Conservation (phyloP, 1,139 yeast species). For the Pichia sp. region DNA sequence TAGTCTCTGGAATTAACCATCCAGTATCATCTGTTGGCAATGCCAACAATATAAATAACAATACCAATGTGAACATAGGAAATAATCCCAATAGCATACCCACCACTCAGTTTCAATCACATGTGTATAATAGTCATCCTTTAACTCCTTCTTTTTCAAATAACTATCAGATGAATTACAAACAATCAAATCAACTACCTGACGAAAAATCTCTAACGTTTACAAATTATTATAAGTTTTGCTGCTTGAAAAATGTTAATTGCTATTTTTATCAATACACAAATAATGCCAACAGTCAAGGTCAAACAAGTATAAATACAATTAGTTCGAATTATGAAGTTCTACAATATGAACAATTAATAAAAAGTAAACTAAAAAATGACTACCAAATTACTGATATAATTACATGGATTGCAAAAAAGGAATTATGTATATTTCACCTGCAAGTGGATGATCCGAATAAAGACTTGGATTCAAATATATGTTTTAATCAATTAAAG, state of each 20-base stretch:
- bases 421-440: slow-evolving; percentile 28
- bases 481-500: slow-evolving; percentile 26
- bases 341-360: slow-evolving; percentile 23
- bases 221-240: slow-evolving; percentile 27
- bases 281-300: neutral
- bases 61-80: neutral
- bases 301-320: neutral
- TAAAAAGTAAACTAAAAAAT: slow-evolving; percentile 21
- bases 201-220: slow-evolving; percentile 20
- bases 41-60: neutral
- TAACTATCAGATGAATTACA: neutral
- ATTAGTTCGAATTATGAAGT: slow-evolving; percentile 19
- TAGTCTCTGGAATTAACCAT: neutral
- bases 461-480: slow-evolving; percentile 10
- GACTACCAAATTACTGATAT: slow-evolving; percentile 26
- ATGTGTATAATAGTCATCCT: neutral
- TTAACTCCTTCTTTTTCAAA: slow-evolving; percentile 2
- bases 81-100: neutral
- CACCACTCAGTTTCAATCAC: neutral
- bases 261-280: slow-evolving; percentile 27
- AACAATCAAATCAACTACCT: neutral
- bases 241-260: slow-evolving; percentile 22
- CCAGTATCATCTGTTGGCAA: neutral
- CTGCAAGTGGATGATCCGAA: slow-evolving; percentile 19
- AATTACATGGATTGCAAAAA: slow-evolving; percentile 26